A percentile compares a stretch with the other conserved stretches of the same genome.
Evolutionary conservation across 163 green algal genomes (phyloP).

Genomic region (Scenedesmus sp.): DNA sequence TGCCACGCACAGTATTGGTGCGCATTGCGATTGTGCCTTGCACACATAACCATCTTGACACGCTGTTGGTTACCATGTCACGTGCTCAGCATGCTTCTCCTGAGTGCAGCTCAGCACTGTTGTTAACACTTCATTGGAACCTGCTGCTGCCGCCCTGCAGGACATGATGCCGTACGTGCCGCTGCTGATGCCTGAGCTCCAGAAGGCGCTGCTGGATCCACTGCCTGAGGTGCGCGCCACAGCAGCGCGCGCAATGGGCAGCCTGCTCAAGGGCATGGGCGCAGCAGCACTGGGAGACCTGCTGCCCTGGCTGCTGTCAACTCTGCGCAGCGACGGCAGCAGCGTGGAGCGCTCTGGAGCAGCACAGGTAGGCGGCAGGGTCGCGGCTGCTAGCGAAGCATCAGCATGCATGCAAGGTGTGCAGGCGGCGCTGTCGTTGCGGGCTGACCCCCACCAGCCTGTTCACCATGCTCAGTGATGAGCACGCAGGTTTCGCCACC

Average conservation of each 20-base stretch:
- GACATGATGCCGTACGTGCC: constrained; percentile 97
- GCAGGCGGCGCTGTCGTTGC: background rate
- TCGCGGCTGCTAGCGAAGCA: background rate
- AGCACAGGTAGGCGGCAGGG: constrained; percentile 69
- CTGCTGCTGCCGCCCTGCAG: constrained; percentile 49
- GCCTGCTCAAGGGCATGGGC: constrained; percentile 89
- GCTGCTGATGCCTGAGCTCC: constrained; percentile 94
- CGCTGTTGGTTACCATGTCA: background rate
- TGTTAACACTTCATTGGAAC: background rate
- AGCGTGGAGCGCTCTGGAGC: constrained; percentile 94
- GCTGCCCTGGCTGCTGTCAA: constrained; percentile 93
- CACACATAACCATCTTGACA: no score
- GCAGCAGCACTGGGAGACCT: constrained; percentile 86
- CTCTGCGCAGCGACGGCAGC: constrained; percentile 84
- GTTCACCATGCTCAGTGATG: no score
- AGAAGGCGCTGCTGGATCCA: constrained; percentile 89
- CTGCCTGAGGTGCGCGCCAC: constrained; percentile 89
- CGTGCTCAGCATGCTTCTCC: background rate
- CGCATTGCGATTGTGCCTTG: background rate
- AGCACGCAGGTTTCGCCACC: background rate
- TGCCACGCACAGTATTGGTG: background rate
- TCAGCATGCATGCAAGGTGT: no score
- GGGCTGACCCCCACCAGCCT: no score
- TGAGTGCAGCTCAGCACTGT: background rate
- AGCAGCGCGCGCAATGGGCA: constrained; percentile 92